Evolutionary conservation across 1,284 basidiomycete genomes (phyloP).

Genomic region (Mrakiaceae sp.): DNA sequence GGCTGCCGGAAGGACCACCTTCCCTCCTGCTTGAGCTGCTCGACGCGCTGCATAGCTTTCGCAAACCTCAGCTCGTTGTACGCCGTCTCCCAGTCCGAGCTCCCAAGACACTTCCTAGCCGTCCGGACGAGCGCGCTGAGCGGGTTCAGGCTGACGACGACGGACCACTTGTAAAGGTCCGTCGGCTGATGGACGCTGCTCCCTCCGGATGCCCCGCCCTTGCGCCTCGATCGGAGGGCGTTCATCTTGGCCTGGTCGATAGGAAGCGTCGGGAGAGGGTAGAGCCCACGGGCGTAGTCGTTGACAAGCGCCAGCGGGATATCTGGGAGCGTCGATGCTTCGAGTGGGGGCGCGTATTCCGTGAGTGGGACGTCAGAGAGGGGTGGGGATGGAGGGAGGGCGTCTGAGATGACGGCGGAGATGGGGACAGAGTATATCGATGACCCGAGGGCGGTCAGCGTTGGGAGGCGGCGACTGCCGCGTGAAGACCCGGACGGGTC

Average conservation of each 20-base stretch:
- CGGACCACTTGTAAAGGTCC: constrained; percentile 60
- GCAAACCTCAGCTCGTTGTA: constrained; percentile 62
- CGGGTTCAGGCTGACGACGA: constrained; percentile 57
- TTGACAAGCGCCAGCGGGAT: constrained; percentile 10
- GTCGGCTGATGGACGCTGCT: constrained; percentile 34
- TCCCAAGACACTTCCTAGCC: constrained; percentile 60
- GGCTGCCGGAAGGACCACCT: constrained; percentile 92
- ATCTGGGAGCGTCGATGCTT: neutral
- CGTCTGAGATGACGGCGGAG: neutral
- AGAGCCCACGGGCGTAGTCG: constrained; percentile 5
- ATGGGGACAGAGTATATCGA: constrained; percentile 1
- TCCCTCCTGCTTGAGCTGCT: constrained; percentile 65
- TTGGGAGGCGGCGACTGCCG: neutral
- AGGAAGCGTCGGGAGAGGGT: constrained; percentile 12
- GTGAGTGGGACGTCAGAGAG: neutral
- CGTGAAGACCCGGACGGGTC: neutral
- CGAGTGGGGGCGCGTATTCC: neutral
- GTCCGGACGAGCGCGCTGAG: constrained; percentile 53
- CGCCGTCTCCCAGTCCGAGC: constrained; percentile 68
- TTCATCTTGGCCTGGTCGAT: constrained; percentile 2
- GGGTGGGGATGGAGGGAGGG: neutral
- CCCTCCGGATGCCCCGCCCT: neutral
- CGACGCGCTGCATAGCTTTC: constrained; percentile 73
- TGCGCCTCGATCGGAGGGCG: neutral
- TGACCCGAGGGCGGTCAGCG: neutral